phyloP scores from a whole-genome alignment of 768 basidiomycete species.

The Gloeopeniophorella convolvens region DNA sequence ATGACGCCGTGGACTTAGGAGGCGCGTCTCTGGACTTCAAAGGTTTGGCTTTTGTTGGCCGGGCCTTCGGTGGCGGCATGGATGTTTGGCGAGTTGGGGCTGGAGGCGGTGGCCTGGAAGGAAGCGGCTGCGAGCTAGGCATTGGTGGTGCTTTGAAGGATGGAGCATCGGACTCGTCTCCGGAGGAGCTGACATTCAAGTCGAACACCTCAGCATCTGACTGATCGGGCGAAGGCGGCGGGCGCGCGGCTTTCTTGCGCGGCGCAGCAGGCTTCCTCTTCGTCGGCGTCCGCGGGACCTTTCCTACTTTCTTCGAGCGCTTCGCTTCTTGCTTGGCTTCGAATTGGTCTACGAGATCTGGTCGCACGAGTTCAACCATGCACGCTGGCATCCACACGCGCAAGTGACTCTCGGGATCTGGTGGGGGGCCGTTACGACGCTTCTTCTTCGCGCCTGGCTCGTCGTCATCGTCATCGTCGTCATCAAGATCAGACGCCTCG shows the following conservation, averaged over 20 bases:
- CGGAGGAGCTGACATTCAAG: slow-evolving; percentile 7
- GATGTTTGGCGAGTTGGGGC: no score
- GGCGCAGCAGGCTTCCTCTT: not conserved
- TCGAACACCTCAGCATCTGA: slow-evolving; percentile 9
- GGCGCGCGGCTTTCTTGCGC: not conserved
- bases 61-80: not conserved
- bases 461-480: slow-evolving; percentile 46
- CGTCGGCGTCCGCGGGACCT: not conserved
- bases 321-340: slow-evolving; percentile 38
- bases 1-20: not conserved
- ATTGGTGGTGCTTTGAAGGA: not conserved
- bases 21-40: not conserved
- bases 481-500: slow-evolving; percentile 39
- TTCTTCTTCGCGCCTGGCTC: slow-evolving; percentile 34
- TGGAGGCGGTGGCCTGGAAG: no score
- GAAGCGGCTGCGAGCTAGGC: not conserved
- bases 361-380: slow-evolving; percentile 64
- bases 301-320: slow-evolving; percentile 6
- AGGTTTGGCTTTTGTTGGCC: not conserved
- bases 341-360: slow-evolving; percentile 55
- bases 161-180: not conserved
- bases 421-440: slow-evolving; percentile 35
- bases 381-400: slow-evolving; percentile 81
- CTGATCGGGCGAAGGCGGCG: not conserved
- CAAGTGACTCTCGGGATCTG: slow-evolving; percentile 49